Base-by-base conservation (phyloP, 2,329 filamentous ascomycete species). In the Tolypocladium paradoxum region DNA sequence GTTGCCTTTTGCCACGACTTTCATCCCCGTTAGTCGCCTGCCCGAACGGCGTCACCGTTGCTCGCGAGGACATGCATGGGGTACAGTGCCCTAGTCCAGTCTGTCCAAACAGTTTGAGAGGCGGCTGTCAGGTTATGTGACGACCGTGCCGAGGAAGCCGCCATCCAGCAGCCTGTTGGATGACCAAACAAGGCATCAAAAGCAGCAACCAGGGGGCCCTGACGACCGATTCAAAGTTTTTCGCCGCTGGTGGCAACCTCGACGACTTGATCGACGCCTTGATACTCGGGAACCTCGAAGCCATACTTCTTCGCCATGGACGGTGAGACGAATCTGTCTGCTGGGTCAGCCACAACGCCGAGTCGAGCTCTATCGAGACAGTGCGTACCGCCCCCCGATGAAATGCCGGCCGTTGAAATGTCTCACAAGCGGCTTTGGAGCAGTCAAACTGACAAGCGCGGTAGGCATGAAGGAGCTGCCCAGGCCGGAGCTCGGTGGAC, bases 321-420 rank as follows among this genome's bases (percentile, higher is more conserved):
- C 51, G 82, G 81, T 22, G 87, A 82, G 64, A 99, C 78, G 64
- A 99, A 99, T 55, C 88, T 87, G 60, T 48, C 35, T 34, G 24
- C 8, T 35, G 14, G 3, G 53, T 65, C 53, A 65, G 58, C 38
- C 38, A 40, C n/a, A 16, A 48, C 33, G 4, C 43, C 20, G 35
- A 40, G 24, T 29, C 43, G 38, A 16, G 14, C 6, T 43, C 48
- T 6, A 47, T 29, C 38, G 35, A 40, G 29, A 34, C 33, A 55
- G 61, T 64, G 70, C 76, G 63, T 72, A 87, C 79, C 89, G 77
- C 52, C 93, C 93, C 8, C 93, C 93, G 53, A 99, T 70, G 64
- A 97, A 99, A 74, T 99, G 93, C 48, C 88, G 81, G 1, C 92
- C 93, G 57, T 76, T 82, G 68, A 96, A 99, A 67, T 83, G 82